phyloP scores from a whole-genome alignment of 345 rosid species.

The Adansonia digitata region DNA sequence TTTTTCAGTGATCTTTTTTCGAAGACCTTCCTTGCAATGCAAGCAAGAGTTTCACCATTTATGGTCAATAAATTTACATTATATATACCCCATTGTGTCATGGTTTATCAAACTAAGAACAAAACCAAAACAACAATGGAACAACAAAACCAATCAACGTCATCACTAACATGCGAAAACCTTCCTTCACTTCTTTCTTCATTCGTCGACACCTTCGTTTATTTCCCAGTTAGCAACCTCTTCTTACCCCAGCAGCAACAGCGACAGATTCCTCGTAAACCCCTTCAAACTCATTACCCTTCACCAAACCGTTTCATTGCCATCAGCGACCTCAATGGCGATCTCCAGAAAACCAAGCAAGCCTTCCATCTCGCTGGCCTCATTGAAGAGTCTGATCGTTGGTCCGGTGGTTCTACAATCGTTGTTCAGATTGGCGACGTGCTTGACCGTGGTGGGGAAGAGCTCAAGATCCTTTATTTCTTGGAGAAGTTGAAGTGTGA shows the following conservation, averaged over 20 bases:
- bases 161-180: constrained; percentile 32
- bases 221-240: constrained; percentile 58
- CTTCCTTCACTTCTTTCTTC: constrained; percentile 55
- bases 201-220: constrained; percentile 80
- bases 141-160: not conserved
- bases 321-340: constrained; percentile 88
- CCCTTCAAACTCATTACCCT: constrained; percentile 41
- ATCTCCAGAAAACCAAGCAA: constrained; percentile 59
- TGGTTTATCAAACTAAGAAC: not conserved
- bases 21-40: too few species aligned
- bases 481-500: constrained; percentile 72
- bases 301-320: constrained; percentile 65
- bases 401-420: constrained; percentile 74
- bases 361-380: constrained; percentile 68
- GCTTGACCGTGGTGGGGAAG: constrained; percentile 86
- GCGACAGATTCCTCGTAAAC: constrained; percentile 1
- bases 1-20: too few species aligned
- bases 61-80: not conserved
- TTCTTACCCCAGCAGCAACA: constrained; percentile 46
- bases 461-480: constrained; percentile 71
- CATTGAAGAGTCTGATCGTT: constrained; percentile 50
- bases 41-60: not conserved
- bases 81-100: not conserved
- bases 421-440: constrained; percentile 86
- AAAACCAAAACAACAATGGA: not conserved